Evolutionary conservation across 108 stramenopile species (phyloP).

Genomic region (Pseudonitzschia multiseries): DNA sequence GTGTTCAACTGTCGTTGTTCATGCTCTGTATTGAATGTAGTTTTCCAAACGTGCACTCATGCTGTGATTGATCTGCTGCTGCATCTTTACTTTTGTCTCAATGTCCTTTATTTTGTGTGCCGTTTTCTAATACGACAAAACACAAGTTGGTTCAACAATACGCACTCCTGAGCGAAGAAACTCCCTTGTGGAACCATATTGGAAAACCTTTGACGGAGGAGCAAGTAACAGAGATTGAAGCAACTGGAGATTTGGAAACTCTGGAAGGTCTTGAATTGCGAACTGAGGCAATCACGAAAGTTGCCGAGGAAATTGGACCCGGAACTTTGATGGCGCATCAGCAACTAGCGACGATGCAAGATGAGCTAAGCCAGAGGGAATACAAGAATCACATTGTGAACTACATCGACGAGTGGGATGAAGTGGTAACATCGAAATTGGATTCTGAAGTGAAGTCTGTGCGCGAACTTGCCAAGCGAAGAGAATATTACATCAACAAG

Average conservation of each 20-base stretch:
- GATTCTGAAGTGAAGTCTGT: constrained; percentile 27
- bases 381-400: constrained; percentile 23
- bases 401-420: constrained; percentile 37
- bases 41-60: not conserved
- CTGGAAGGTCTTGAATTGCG: constrained; percentile 1
- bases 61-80: not conserved
- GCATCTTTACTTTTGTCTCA: not conserved
- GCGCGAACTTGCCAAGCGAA: constrained; percentile 12
- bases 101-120: not conserved
- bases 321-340: constrained; percentile 12
- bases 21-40: not conserved
- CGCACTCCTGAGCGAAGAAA: constrained; percentile 10
- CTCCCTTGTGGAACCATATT: constrained; percentile 28
- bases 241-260: not conserved
- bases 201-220: constrained; percentile 18
- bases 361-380: constrained; percentile 6
- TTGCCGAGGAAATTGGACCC: constrained; percentile 11
- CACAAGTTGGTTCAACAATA: constrained; percentile 20
- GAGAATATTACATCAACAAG: constrained; percentile 34
- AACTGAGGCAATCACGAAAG: constrained; percentile 9
- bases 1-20: not conserved
- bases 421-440: constrained; percentile 23
- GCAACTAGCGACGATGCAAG: constrained; percentile 6
- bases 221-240: not conserved
- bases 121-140: not conserved